Evolutionary conservation across 176 grass and related monocot genomes (phyloP), one percentile per base, ranked within the genome.

Genomic region (Hordeum vulgare): DNA sequence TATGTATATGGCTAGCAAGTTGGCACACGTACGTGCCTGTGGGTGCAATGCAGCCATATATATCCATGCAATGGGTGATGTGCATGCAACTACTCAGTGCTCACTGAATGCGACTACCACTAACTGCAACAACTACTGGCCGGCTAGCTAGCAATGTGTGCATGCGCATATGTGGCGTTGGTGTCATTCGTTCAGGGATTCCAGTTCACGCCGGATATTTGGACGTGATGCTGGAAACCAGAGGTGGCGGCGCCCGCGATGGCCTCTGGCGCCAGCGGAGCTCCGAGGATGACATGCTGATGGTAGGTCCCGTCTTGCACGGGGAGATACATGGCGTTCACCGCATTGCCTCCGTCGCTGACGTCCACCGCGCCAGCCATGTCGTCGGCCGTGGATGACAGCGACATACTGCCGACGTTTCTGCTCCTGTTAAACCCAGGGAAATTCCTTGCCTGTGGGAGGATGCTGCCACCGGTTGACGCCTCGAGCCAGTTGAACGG

Each of bases 161-260:
- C 79, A 45, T 33, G 42, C 42, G 33, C 39, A 21, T 80, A 33
- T 82, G 71, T 29, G 39, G 39, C 36, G 74, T 84, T 27, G 29
- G 4, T 76, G 62, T 80, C 56, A 61, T 44, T 65, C 70, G 54
- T 67, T 94, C 85, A 87, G 68, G 90, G 65, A 79, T 85, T 85
- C 95, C 95, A 97, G 76, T 94, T 97, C 64, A 92, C 71, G 24
- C 88, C 86, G 62, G 95, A 70, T 44, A 94, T 89, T 72, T 94
- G 95, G 71, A 77, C 92, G 0, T 85, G 90, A 21, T 93, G 79
- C 84, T 91, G 90, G 76, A 97, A 87, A 17, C 65, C 65, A 80
- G 75, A 80, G n/a, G 51, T 56, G 51, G 68, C 74, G 8, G 60
- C 81, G 39, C 73, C 83, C 1, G 47, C 82, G 8, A 76, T 40